A percentile compares a stretch with the other conserved stretches of the same genome.
phyloP scores from a whole-genome alignment of 768 basidiomycete species.

The Tricholoma furcatifolium region DNA sequence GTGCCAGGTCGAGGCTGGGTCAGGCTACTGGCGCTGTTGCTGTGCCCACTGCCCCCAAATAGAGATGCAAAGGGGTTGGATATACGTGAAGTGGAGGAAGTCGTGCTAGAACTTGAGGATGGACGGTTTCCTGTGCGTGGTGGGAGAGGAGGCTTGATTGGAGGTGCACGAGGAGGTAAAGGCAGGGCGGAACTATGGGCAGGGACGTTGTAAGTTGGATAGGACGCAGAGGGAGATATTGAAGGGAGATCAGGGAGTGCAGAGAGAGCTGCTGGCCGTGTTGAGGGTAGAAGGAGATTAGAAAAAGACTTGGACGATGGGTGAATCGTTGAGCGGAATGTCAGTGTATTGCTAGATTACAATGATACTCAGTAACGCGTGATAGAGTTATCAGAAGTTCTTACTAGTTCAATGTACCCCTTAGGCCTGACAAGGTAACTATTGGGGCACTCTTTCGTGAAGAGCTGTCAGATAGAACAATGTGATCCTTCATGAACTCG shows the following conservation, averaged over 20 bases:
- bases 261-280: conserved; percentile 29
- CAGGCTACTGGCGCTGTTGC: conserved; percentile 27
- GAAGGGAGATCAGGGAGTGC: conserved; percentile 58
- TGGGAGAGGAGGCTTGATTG: conserved; percentile 38
- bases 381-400: conserved; percentile 19
- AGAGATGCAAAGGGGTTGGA: conserved; percentile 78
- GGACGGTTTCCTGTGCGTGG: conserved; percentile 32
- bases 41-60: conserved; percentile 48
- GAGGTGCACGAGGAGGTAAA: conserved; percentile 42
- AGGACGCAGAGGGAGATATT: conserved; percentile 32
- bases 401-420: conserved; percentile 67
- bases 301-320: conserved; percentile 40
- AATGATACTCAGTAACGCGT: background rate
- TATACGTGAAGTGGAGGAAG: conserved; percentile 41
- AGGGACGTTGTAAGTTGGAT: conserved; percentile 48
- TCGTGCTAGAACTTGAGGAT: conserved; percentile 15
- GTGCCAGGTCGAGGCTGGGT: conserved; percentile 27
- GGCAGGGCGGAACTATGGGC: conserved; percentile 43
- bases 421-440: conserved; percentile 80
- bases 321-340: conserved; percentile 43
- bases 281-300: conserved; percentile 34
- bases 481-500: conserved; percentile 83
- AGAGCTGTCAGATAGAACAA: conserved; percentile 60
- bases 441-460: conserved; percentile 49
- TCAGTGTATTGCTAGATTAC: conserved; percentile 35